Evolutionary conservation across 805 yeast species (phyloP), one percentile per base, ranked within the genome.

Genomic region (Spathaspora hagerdaliae): DNA sequence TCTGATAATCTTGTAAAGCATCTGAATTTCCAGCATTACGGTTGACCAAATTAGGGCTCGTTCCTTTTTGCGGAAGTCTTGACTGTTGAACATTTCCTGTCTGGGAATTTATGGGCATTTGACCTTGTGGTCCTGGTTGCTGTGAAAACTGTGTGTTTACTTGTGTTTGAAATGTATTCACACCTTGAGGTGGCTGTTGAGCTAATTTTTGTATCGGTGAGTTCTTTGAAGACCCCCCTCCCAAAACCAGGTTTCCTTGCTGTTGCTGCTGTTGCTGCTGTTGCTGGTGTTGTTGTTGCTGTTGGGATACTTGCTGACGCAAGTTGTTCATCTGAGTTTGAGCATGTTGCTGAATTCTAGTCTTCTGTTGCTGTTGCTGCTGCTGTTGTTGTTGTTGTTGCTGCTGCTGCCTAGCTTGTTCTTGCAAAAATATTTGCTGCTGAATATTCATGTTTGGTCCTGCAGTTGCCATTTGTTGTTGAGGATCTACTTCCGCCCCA

Each of bases 1-100:
- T 82, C 61, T 87, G 95, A 61, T 88, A 87, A 58, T 87, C 95
- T 55, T 84, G 87, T 35, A 87, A 67, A 1, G 92, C 91, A 55
- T 74, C 75, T 46, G 67, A 71, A 53, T 69, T 69, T 38, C 68
- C 57, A 38, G 51, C 57, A 27, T 52, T 50, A 11, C 32, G 32
- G 12, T 11, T 29, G 12, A 11, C 32, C 9, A 9, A 9, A 9
- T 9, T 11, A 29, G 53, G 47, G 15, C 36, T 27, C 14, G 42
- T 35, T 41, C 37, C 29, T 27, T 46, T 36, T 24, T 19, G 36
- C 7, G 26, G 27, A 34, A 14, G 31, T 39, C 38, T 27, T 35
- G 38, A 7, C 7, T 24, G 31, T 38, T 27, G 31, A 11, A 27
- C 26, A 26, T 27, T 27, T 24, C 32, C 33, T 10, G 32, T 7